These are phyloP conservation scores for Boletus barrowsii DNA, from an alignment of 768 basidiomycete species.

Conservation along the genomic window DNA sequence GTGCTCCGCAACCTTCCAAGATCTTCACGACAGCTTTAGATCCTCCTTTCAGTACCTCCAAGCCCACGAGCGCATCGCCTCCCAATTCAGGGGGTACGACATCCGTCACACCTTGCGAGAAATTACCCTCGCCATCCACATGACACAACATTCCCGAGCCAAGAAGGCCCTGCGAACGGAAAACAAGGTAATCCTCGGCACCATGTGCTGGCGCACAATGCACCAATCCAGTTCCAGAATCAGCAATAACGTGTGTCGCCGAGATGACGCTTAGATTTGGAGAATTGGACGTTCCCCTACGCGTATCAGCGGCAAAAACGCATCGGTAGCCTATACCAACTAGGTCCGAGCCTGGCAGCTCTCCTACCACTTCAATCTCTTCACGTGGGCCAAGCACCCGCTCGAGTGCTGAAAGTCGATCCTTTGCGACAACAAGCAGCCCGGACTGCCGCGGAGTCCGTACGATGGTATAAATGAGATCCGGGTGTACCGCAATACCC, in stretches of 20 bases:
- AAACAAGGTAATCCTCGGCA: conserved; percentile 83
- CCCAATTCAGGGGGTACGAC: conserved; percentile 38
- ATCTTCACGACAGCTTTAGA: conserved; percentile 62
- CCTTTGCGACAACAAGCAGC: conserved; percentile 49
- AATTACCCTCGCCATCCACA: conserved; percentile 74
- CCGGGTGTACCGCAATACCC: conserved; percentile 86
- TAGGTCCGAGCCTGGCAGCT: conserved; percentile 44
- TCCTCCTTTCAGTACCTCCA: conserved; percentile 73
- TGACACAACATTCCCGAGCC: conserved; percentile 65
- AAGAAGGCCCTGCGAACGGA: conserved; percentile 56
- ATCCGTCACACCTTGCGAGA: conserved; percentile 54
- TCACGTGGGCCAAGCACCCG: conserved; percentile 19
- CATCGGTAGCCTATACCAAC: conserved; percentile 57
- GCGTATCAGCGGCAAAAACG: conserved; percentile 46
- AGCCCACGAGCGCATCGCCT: conserved; percentile 59
- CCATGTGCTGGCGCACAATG: conserved; percentile 97
- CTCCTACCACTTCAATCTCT: conserved; percentile 19
- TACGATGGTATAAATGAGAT: conserved; percentile 64
- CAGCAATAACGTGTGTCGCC: conserved; percentile 74
- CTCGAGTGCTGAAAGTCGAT: conserved; percentile 41
- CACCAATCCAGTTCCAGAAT: conserved; percentile 93
- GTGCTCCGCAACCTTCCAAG: conserved; percentile 45
- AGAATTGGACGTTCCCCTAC: not conserved
- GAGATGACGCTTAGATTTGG: conserved; percentile 49
- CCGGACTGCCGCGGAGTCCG: conserved; percentile 26